A percentile compares a stretch with the other conserved stretches of the same genome.
These are phyloP conservation scores for Epichloe amarillans DNA, from an alignment of 2,329 filamentous ascomycete genomes.

Conservation along the genomic window DNA sequence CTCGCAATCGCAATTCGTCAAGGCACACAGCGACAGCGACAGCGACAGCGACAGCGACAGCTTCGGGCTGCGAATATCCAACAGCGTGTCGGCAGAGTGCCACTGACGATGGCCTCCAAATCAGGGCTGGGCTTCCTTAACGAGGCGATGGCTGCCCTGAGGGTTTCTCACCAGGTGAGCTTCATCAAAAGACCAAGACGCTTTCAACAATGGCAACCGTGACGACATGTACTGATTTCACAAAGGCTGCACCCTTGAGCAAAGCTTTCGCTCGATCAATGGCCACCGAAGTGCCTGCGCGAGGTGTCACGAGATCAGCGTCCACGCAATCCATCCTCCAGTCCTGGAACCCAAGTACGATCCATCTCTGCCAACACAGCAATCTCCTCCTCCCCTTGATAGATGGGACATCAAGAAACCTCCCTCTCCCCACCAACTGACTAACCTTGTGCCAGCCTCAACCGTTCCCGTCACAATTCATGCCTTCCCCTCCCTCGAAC, in stretches of 20 bases:
- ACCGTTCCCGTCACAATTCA: slow-evolving; percentile 77
- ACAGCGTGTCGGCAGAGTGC: neutral
- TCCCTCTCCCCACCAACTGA: neutral
- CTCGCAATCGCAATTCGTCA: slow-evolving; percentile 3
- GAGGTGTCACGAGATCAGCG: slow-evolving; percentile 23
- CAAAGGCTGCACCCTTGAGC: slow-evolving; percentile 21
- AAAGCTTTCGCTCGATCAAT: slow-evolving; percentile 39
- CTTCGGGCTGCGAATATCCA: neutral
- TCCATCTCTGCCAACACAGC: neutral
- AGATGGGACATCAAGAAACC: neutral
- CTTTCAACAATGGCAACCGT: neutral
- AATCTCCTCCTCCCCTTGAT: neutral
- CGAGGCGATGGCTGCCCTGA: slow-evolving; percentile 39
- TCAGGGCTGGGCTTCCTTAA: slow-evolving; percentile 36
- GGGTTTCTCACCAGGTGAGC: slow-evolving; percentile 28
- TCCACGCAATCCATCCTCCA: slow-evolving; percentile 22
- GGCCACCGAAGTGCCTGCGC: slow-evolving; percentile 37
- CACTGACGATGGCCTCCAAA: slow-evolving; percentile 9
- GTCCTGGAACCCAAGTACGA: slow-evolving; percentile 32
- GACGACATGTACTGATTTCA: neutral
- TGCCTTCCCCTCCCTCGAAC: slow-evolving; percentile 80
- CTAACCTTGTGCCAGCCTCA: slow-evolving; percentile 25
- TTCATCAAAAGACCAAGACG: neutral
- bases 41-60: neutral
- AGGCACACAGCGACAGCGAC: slow-evolving; percentile 6